Evolutionary conservation across 1,284 basidiomycete species (phyloP).

Genomic region (Kwoniella shivajii): DNA sequence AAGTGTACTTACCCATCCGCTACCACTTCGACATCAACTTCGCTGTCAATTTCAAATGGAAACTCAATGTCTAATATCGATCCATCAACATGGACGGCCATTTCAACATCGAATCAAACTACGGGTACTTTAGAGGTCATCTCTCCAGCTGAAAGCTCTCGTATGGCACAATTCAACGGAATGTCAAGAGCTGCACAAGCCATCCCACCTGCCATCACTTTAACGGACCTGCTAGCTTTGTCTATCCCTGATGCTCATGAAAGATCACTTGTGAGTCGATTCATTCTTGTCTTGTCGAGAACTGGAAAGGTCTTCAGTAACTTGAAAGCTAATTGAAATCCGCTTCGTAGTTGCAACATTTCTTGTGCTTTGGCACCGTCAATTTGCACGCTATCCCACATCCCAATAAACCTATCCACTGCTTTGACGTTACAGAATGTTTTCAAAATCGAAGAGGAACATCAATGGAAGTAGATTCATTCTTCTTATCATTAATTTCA

Average conservation of each 20-base stretch:
- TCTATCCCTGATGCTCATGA: constrained; percentile 15
- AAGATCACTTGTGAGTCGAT: constrained; percentile 14
- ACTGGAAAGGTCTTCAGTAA: too few species aligned
- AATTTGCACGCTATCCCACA: constrained; percentile 18
- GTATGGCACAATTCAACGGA: background rate
- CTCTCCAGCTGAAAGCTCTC: background rate
- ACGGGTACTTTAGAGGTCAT: background rate
- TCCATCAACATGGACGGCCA: background rate
- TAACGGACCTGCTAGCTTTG: constrained; percentile 7
- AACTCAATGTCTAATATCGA: background rate
- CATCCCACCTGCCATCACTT: constrained; percentile 1
- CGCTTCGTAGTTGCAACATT: constrained; percentile 11
- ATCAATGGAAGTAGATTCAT: constrained; percentile 18
- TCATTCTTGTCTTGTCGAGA: background rate
- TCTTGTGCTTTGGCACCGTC: constrained; percentile 20
- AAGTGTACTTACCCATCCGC: constrained; percentile 4
- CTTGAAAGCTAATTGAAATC: background rate
- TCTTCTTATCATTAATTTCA: constrained; percentile 20
- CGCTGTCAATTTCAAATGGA: background rate
- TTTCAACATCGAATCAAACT: background rate
- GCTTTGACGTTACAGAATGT: constrained; percentile 19
- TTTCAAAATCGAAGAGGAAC: constrained; percentile 15
- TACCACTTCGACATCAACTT: background rate
- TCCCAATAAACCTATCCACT: constrained; percentile 16
- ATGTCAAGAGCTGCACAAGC: background rate